A percentile compares a stretch with the other conserved stretches of the same genome.
Conservation (phyloP, 805 yeast genomes). For the Tetrapisispora pingtungensis region DNA sequence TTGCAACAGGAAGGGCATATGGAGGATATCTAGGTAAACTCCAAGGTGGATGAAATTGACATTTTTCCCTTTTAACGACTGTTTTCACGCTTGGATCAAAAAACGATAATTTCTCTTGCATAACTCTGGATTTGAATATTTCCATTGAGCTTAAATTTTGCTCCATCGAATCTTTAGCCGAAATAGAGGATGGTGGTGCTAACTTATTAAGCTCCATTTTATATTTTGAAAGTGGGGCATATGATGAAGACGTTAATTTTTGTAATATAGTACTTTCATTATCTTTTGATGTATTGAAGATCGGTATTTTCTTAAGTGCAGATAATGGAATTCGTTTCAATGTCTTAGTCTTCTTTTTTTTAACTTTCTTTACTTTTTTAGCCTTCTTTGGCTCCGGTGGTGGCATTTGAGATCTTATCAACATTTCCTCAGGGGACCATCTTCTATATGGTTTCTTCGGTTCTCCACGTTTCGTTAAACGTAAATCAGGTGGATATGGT, state of each 20-base stretch:
- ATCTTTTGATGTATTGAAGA: constrained; percentile 17
- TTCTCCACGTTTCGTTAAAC: constrained; percentile 24
- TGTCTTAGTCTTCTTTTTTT: constrained; percentile 14
- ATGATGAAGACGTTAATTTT: neutral
- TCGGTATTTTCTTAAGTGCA: constrained; percentile 18
- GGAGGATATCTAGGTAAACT: constrained; percentile 24
- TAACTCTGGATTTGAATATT: neutral
- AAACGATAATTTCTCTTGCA: neutral
- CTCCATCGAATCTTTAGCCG: constrained; percentile 15
- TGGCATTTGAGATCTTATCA: constrained; percentile 16
- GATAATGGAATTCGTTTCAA: constrained; percentile 19
- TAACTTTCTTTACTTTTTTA: constrained; percentile 13
- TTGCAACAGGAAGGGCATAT: constrained; percentile 23
- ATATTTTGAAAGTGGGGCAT: neutral
- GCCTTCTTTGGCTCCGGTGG: constrained; percentile 10
- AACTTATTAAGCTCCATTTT: neutral
- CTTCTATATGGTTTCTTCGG: constrained; percentile 29
- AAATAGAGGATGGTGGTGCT: constrained; percentile 1
- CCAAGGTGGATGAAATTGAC: constrained; percentile 30
- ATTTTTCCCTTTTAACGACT: constrained; percentile 22
- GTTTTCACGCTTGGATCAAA: constrained; percentile 18
- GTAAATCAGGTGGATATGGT: constrained; percentile 26
- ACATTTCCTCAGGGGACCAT: constrained; percentile 27
- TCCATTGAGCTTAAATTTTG: neutral
- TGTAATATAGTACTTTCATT: neutral